Percentiles rank a stretch among this genome's conserved stretches.
Conservation (phyloP, 371 early-diverging fungal genomes). For the Zychaea mexicana region DNA sequence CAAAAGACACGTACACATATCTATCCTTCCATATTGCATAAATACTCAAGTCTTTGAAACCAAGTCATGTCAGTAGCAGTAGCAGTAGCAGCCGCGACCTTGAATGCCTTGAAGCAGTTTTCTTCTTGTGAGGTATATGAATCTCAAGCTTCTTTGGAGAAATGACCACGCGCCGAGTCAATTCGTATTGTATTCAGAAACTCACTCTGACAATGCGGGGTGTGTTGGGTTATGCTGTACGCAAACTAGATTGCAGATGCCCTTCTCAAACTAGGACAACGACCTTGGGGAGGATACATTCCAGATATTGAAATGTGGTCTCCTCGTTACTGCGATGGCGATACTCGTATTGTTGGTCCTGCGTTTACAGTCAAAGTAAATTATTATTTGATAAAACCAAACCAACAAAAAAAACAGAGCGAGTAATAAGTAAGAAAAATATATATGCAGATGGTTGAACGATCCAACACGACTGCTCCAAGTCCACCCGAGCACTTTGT, state of each 20-base stretch:
- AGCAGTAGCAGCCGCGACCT: not conserved
- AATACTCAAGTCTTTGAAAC: too few relatives aligned
- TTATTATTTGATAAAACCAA: not conserved
- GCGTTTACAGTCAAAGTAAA: conserved; percentile 76
- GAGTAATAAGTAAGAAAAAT: not conserved
- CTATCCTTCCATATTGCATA: too few relatives aligned
- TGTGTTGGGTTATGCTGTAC: too few relatives aligned
- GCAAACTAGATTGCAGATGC: conserved; percentile 71
- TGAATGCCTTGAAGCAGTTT: conserved; percentile 1
- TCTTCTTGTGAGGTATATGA: not conserved
- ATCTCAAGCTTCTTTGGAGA: not conserved
- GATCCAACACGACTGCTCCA: conserved; percentile 47
- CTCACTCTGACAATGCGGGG: too few relatives aligned
- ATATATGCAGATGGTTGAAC: conserved; percentile 53
- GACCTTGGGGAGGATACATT: conserved; percentile 64
- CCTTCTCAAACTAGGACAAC: conserved; percentile 60
- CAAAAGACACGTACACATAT: too few relatives aligned
- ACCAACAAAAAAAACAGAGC: not conserved
- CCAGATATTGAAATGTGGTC: conserved; percentile 71
- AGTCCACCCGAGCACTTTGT: conserved; percentile 59
- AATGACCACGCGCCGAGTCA: too few relatives aligned
- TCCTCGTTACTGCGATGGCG: conserved; percentile 59
- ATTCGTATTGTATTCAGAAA: too few relatives aligned
- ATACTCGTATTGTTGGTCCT: conserved; percentile 69
- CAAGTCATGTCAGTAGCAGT: not conserved